Conservation (phyloP, 2,329 filamentous ascomycete genomes). For the Coniochaeta prunicola region DNA sequence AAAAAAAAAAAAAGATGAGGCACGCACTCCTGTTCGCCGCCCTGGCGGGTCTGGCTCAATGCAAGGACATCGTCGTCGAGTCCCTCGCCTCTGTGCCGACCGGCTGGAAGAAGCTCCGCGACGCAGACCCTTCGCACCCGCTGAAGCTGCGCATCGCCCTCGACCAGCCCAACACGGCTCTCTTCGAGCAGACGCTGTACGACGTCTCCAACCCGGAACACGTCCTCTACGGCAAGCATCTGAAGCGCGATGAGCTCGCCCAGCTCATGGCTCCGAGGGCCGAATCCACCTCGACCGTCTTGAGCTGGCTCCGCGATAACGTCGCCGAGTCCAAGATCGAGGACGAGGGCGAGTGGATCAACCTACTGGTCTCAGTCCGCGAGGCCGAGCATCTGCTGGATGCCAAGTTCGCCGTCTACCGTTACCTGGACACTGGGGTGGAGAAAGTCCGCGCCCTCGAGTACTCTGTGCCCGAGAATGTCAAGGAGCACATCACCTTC, state of each 20-base stretch:
- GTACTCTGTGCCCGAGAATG: slow-evolving; percentile 21
- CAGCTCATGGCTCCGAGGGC: slow-evolving; percentile 36
- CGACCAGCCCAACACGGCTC: slow-evolving; percentile 7
- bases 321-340: slow-evolving; percentile 28
- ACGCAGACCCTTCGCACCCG: slow-evolving; percentile 5
- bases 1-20: background rate
- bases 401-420: slow-evolving; percentile 35
- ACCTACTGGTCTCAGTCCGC: slow-evolving; percentile 30
- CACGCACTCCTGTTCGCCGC: background rate
- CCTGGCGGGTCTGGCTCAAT: slow-evolving; percentile 6
- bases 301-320: slow-evolving; percentile 35
- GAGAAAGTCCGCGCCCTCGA: slow-evolving; percentile 13
- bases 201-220: slow-evolving; percentile 37
- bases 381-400: slow-evolving; percentile 36
- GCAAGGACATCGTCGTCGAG: slow-evolving; percentile 10
- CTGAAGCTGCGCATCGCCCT: slow-evolving; percentile 9
- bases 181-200: slow-evolving; percentile 21
- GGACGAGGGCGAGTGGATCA: slow-evolving; percentile 30
- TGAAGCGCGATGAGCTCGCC: slow-evolving; percentile 37
- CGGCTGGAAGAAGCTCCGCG: slow-evolving; percentile 8
- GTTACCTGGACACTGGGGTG: slow-evolving; percentile 32
- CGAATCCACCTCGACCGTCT: slow-evolving; percentile 29
- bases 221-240: slow-evolving; percentile 39
- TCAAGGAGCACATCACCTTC: slow-evolving; percentile 31
- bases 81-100: slow-evolving; percentile 8